These are phyloP conservation scores for Paratinospora sagittata DNA, from an alignment of 164 flowering plant genomes.

Conservation along the genomic window DNA sequence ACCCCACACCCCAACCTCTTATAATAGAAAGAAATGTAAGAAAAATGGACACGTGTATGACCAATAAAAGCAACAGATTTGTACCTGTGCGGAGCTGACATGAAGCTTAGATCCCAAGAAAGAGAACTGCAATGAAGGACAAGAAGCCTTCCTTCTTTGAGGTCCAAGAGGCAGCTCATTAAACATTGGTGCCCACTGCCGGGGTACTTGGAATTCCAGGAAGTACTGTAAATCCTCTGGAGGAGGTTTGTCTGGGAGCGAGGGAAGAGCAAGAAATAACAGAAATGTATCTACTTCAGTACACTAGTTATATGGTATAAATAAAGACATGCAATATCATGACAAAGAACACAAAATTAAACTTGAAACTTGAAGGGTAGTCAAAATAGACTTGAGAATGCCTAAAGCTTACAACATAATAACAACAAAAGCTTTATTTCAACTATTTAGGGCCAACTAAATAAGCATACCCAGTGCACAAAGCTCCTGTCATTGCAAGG, in stretches of 20 bases:
- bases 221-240: conserved; percentile 67
- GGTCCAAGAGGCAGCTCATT: conserved; percentile 87
- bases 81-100: conserved; percentile 65
- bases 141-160: conserved; percentile 51
- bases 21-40: background rate
- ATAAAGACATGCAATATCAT: background rate
- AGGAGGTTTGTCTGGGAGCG: conserved; percentile 66
- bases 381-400: background rate
- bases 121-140: conserved; percentile 63
- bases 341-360: background rate
- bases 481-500: too few species aligned
- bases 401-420: background rate
- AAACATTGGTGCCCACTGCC: conserved; percentile 87
- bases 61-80: background rate
- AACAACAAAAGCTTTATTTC: background rate
- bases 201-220: conserved; percentile 90
- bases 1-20: background rate
- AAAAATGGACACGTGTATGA: background rate
- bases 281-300: background rate
- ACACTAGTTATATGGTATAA: background rate
- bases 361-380: background rate
- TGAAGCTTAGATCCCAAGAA: conserved; percentile 65
- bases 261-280: background rate
- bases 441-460: background rate
- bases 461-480: too few species aligned